Conservation (phyloP, 257 asterid species). For the Petrea volubilis region DNA sequence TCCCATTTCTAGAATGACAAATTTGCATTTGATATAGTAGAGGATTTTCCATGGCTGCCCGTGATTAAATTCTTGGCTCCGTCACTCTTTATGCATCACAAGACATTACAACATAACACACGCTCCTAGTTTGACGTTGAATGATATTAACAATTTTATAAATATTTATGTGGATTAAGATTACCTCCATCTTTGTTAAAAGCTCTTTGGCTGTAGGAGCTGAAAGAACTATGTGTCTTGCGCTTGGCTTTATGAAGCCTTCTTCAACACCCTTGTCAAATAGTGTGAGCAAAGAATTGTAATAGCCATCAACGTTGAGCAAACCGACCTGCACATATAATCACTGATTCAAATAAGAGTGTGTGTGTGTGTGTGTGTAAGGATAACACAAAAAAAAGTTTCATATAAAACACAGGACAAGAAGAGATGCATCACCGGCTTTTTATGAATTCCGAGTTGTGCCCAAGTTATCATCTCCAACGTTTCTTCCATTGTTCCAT, state of each 20-base stretch:
- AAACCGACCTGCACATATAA: slow-evolving; percentile 73
- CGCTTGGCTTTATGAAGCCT: slow-evolving; percentile 91
- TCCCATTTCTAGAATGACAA: no score
- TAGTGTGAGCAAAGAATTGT: slow-evolving; percentile 70
- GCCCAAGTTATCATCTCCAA: slow-evolving; percentile 99
- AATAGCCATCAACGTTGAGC: slow-evolving; percentile 96
- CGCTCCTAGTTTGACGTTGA: no score
- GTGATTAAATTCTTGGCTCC: no score
- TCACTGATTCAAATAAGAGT: slow-evolving; percentile 17
- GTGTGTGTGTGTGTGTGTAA: no score
- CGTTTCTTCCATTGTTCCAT: slow-evolving; percentile 96
- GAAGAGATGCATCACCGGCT: slow-evolving; percentile 60
- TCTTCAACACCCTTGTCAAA: slow-evolving; percentile 96
- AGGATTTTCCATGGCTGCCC: no score
- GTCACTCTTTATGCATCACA: no score
- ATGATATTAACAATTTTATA: no score
- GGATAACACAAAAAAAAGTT: background rate
- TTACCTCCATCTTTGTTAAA: slow-evolving; percentile 86
- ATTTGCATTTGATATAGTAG: background rate
- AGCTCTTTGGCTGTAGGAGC: slow-evolving; percentile 87
- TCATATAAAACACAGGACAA: background rate
- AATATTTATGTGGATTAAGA: no score
- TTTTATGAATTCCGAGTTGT: slow-evolving; percentile 93
- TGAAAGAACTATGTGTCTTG: slow-evolving; percentile 84
- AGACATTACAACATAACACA: no score